A percentile compares a stretch with the other conserved stretches of the same genome.
phyloP scores from a whole-genome alignment of 345 rosid species.

The Orychophragmus violaceus region DNA sequence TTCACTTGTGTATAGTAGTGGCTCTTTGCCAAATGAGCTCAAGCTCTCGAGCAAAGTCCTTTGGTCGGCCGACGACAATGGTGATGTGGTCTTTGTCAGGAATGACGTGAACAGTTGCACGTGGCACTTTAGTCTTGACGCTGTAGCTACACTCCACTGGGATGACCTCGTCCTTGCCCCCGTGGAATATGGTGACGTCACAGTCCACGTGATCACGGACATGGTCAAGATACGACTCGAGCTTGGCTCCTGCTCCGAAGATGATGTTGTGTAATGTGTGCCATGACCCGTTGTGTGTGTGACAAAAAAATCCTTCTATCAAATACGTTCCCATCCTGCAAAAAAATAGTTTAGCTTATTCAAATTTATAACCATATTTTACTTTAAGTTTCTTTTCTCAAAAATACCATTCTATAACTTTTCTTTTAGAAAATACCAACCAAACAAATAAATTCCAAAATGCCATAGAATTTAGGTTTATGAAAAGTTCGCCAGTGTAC shows the following conservation, averaged over 20 bases:
- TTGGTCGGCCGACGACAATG: slow-evolving; percentile 74
- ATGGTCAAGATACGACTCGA: slow-evolving; percentile 65
- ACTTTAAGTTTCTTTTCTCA: no score
- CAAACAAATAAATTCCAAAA: no score
- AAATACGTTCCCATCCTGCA: slow-evolving; percentile 55
- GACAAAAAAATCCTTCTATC: slow-evolving; percentile 88
- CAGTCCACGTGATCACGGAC: slow-evolving; percentile 59
- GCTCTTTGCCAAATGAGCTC: slow-evolving; percentile 61
- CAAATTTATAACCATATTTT: neutral
- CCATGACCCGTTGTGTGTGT: slow-evolving; percentile 90
- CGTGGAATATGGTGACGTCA: slow-evolving; percentile 64
- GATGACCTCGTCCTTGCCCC: slow-evolving; percentile 68
- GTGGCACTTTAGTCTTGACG: slow-evolving; percentile 51
- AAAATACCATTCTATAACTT: no score
- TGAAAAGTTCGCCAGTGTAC: no score
- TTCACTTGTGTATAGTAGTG: slow-evolving; percentile 1
- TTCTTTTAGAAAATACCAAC: no score
- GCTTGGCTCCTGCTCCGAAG: slow-evolving; percentile 71
- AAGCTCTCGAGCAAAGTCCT: slow-evolving; percentile 70
- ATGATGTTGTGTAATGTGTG: slow-evolving; percentile 95
- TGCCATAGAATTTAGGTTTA: no score
- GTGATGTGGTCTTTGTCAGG: slow-evolving; percentile 82
- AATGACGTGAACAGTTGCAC: slow-evolving; percentile 43
- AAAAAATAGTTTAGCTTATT: neutral
- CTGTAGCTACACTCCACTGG: slow-evolving; percentile 83